phyloP scores from a whole-genome alignment of 2,329 filamentous ascomycete genomes.

The Metarhizium sp. region DNA sequence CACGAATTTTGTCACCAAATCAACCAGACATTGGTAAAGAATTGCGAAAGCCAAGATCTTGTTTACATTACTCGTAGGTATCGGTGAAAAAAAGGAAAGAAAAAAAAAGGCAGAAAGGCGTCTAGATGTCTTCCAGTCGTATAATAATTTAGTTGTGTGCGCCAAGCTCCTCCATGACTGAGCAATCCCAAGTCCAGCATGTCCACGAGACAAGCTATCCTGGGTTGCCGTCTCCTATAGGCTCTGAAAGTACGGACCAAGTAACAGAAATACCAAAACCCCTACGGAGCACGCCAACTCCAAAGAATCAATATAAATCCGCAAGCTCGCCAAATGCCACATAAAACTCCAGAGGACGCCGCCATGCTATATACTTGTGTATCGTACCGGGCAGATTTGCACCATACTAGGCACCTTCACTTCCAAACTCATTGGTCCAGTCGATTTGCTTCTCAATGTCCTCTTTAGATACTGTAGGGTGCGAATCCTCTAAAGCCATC shows the following conservation, averaged over 20 bases:
- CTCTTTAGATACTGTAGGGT: conserved; percentile 82
- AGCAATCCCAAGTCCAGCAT: too few relatives aligned
- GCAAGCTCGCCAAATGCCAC: conserved; percentile 12
- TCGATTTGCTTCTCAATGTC: conserved; percentile 79
- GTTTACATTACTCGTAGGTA: neutral
- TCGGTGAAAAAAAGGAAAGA: neutral
- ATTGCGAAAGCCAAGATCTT: too few relatives aligned
- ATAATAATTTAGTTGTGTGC: neutral
- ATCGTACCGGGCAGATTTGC: conserved; percentile 5
- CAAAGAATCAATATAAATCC: conserved; percentile 8
- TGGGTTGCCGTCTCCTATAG: neutral
- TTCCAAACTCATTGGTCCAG: conserved; percentile 95
- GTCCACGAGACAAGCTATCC: neutral
- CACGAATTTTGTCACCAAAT: too few relatives aligned
- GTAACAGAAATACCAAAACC: neutral
- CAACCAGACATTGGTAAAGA: too few relatives aligned
- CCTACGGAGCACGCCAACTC: neutral
- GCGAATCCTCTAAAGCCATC: conserved; percentile 77
- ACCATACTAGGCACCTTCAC: conserved; percentile 57
- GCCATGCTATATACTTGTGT: conserved; percentile 13
- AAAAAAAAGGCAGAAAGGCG: neutral
- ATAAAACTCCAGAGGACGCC: conserved; percentile 22
- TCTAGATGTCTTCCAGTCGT: neutral
- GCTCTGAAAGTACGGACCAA: neutral
- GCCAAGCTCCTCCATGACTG: neutral